A percentile compares a stretch with the other conserved stretches of the same genome.
Conservation (phyloP, 2,329 filamentous ascomycete genomes). For the Colletotrichum australisinense region DNA sequence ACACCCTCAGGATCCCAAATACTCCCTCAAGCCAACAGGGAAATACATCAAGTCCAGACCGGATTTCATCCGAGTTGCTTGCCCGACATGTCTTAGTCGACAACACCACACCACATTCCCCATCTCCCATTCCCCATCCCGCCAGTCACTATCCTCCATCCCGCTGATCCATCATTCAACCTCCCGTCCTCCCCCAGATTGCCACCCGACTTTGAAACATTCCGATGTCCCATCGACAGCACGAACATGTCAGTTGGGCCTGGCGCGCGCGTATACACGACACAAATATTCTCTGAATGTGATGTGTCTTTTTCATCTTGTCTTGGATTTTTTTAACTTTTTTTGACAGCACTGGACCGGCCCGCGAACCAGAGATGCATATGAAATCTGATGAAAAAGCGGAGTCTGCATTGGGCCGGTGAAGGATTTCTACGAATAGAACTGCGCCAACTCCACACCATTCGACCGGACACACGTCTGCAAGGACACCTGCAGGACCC, state of each 20-base stretch:
- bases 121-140: not conserved
- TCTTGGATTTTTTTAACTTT: slow-evolving; percentile 24
- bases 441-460: slow-evolving; percentile 21
- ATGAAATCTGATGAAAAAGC: slow-evolving; percentile 29
- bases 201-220: slow-evolving; percentile 16
- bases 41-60: not conserved
- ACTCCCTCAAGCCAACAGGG: not conserved
- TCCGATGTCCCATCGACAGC: not conserved
- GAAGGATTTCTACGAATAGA: slow-evolving; percentile 28
- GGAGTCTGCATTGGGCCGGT: slow-evolving; percentile 22
- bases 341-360: slow-evolving; percentile 32
- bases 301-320: slow-evolving; percentile 10
- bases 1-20: not conserved
- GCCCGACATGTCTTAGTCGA: not conserved
- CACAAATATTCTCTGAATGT: not conserved
- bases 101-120: not conserved
- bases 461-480: slow-evolving; percentile 24
- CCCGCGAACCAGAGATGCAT: slow-evolving; percentile 32
- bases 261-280: not conserved
- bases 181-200: not conserved
- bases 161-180: not conserved
- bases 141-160: not conserved
- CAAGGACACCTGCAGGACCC: slow-evolving; percentile 25
- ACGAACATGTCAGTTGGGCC: not conserved
- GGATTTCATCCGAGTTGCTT: slow-evolving; percentile 1